Conservation (phyloP, 192 early-diverging fungal species). For the Coemansia reversa region DNA sequence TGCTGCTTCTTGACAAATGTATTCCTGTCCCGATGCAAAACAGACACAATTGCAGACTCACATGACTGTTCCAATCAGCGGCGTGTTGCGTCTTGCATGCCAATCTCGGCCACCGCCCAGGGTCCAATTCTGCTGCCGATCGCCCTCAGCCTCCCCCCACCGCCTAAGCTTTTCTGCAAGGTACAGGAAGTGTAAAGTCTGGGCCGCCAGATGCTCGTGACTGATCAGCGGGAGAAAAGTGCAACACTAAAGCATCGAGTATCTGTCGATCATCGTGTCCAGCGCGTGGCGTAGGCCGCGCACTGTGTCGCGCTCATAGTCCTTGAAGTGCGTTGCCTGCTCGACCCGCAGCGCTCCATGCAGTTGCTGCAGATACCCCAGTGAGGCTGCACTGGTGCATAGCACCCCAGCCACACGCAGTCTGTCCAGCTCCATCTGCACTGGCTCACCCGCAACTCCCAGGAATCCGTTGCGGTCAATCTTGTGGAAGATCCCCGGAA, state of each 20-base stretch:
- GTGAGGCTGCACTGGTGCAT: conserved; percentile 24
- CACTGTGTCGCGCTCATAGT: conserved; percentile 44
- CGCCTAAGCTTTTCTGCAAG: neutral
- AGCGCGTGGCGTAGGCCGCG: conserved; percentile 26
- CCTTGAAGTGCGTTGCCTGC: conserved; percentile 35
- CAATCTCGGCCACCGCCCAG: neutral
- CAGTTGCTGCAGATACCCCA: conserved; percentile 28
- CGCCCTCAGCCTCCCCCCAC: neutral
- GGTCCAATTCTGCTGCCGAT: neutral
- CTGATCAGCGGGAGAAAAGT: neutral
- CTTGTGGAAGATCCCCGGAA: conserved; percentile 28
- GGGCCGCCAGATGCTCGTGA: neutral
- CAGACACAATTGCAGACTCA: neutral
- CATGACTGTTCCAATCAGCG: neutral
- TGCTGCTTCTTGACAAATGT: neutral
- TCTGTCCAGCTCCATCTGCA: neutral
- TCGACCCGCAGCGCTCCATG: conserved; percentile 20
- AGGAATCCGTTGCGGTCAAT: conserved; percentile 6
- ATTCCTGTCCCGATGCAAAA: neutral
- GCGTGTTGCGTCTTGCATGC: neutral
- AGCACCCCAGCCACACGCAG: conserved; percentile 33
- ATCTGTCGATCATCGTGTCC: conserved; percentile 39
- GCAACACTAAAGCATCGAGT: conserved; percentile 8
- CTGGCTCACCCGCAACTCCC: neutral
- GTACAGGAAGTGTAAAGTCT: neutral